Conservation (phyloP, 169 alveolate species). For the Plasmodium coatneyi region DNA sequence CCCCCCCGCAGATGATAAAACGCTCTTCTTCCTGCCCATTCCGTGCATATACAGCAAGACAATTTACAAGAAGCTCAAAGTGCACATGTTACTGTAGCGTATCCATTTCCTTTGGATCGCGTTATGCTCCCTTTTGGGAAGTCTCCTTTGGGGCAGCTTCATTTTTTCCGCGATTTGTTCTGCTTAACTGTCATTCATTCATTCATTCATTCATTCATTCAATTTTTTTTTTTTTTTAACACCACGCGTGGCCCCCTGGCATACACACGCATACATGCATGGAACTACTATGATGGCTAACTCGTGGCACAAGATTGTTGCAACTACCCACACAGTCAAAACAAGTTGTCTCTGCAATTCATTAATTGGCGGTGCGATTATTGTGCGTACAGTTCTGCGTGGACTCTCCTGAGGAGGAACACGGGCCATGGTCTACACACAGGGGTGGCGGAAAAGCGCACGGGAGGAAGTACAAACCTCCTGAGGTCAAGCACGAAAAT, state of each 20-base stretch:
- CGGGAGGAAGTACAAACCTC: not conserved
- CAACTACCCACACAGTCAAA: not conserved
- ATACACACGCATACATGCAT: not conserved
- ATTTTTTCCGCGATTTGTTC: slow-evolving; percentile 4
- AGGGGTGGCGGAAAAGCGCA: not conserved
- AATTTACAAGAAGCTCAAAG: slow-evolving; percentile 69
- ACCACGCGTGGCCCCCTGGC: not conserved
- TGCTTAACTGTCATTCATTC: too few relatives aligned
- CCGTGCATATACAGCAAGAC: slow-evolving; percentile 57
- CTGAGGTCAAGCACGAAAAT: not conserved
- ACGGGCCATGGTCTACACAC: not conserved
- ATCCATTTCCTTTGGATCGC: too few relatives aligned
- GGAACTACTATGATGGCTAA: not conserved
- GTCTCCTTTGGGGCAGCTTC: not conserved
- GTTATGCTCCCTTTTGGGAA: not conserved
- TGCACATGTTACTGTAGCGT: slow-evolving; percentile 52
- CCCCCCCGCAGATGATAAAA: slow-evolving; percentile 10
- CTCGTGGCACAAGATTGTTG: not conserved
- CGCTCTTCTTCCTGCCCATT: slow-evolving; percentile 44
- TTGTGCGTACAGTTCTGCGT: not conserved
- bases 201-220: too few relatives aligned
- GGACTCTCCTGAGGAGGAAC: not conserved
- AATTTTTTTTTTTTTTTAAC: slow-evolving; percentile 1
- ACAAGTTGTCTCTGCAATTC: not conserved
- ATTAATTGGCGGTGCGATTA: not conserved